These are phyloP conservation scores for Buddleja alternifolia DNA, from an alignment of 257 asterid genomes.

Conservation along the genomic window DNA sequence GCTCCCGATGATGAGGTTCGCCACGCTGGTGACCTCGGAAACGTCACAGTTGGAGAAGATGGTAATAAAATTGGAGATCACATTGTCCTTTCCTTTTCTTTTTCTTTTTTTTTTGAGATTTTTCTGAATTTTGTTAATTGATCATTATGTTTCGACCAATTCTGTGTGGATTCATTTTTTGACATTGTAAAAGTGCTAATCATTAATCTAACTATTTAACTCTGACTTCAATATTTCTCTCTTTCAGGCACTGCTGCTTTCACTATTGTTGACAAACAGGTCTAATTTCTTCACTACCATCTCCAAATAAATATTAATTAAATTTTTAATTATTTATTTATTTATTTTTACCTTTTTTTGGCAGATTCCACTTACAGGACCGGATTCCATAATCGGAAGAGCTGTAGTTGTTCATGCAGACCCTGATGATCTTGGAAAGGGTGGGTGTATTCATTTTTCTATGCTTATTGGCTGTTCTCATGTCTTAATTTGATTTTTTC, in stretches of 20 bases:
- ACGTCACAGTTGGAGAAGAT: conserved; percentile 76
- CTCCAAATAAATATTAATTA: not conserved
- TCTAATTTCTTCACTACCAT: conserved; percentile 24
- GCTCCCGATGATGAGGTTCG: conserved; percentile 89
- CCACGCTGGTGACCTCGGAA: conserved; percentile 99
- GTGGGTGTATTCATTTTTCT: conserved; percentile 41
- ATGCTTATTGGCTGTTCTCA: conserved; percentile 9
- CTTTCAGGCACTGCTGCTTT: conserved; percentile 74
- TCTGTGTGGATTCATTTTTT: not conserved
- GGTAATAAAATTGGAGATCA: conserved; percentile 65
- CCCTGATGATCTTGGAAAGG: conserved; percentile 97
- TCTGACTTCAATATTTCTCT: conserved; percentile 15
- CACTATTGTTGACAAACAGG: conserved; percentile 78
- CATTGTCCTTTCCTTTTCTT: not conserved
- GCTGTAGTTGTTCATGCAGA: conserved; percentile 99
- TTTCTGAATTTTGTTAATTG: not conserved
- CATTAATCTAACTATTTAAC: no score
- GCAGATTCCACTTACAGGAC: conserved; percentile 90
- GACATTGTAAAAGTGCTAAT: not conserved
- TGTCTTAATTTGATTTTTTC: not conserved
- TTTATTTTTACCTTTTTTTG: not conserved
- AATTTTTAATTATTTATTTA: not conserved
- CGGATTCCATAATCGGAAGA: conserved; percentile 84
- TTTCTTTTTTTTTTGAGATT: not conserved
- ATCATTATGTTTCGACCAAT: conserved; percentile 6